Conservation (phyloP, 345 rosid genomes). For the Eucalyptus pauciflora region DNA sequence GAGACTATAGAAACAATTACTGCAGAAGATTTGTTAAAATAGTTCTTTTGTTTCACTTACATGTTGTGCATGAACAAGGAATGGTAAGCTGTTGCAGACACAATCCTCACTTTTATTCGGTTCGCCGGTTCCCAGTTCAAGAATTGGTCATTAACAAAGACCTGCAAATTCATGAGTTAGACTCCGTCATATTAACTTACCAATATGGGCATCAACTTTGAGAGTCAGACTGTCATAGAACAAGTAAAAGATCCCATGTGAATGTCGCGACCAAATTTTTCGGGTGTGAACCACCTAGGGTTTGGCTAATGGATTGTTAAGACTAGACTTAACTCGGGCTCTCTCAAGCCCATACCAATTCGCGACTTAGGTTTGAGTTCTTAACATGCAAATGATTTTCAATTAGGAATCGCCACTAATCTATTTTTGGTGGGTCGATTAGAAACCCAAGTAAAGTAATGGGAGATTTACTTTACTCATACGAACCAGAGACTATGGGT, state of each 20-base stretch:
- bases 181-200: not conserved
- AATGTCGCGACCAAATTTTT: too few relatives aligned
- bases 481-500: too few relatives aligned
- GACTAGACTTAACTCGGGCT: too few relatives aligned
- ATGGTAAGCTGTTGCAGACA: conserved; percentile 97
- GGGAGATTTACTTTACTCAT: too few relatives aligned
- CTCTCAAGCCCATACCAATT: too few relatives aligned
- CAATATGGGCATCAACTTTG: not conserved
- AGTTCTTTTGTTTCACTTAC: conserved; percentile 35
- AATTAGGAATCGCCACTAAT: too few relatives aligned
- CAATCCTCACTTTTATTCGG: conserved; percentile 94
- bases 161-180: conserved; percentile 22
- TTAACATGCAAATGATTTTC: too few relatives aligned
- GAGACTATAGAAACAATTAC: not conserved
- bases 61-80: conserved; percentile 98
- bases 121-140: conserved; percentile 89
- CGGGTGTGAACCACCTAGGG: too few relatives aligned
- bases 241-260: not conserved
- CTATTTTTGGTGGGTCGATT: too few relatives aligned
- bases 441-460: too few relatives aligned
- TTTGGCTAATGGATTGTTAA: too few relatives aligned
- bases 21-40: not conserved
- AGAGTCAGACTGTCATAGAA: not conserved
- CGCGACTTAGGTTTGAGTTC: too few relatives aligned
- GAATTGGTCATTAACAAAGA: conserved; percentile 91